Conservation (phyloP, 768 basidiomycete genomes). For the Lepiota venenata region DNA sequence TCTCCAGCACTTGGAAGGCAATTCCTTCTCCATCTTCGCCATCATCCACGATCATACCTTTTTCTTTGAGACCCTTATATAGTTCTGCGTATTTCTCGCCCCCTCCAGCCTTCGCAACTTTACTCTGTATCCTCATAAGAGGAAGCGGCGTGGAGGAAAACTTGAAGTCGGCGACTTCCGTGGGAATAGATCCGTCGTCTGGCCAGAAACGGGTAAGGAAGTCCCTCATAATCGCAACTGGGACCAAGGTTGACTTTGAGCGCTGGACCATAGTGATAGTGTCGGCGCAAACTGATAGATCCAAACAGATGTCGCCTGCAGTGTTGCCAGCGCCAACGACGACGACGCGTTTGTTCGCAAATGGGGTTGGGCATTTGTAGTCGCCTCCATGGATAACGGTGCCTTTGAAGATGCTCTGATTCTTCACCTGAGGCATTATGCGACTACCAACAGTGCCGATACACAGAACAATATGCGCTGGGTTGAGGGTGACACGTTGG, state of each 20-base stretch:
- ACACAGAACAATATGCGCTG: constrained; percentile 7
- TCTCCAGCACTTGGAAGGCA: constrained; percentile 6
- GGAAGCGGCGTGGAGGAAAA: neutral
- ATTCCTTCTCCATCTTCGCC: constrained; percentile 1
- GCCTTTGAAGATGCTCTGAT: constrained; percentile 1
- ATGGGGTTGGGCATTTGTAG: neutral
- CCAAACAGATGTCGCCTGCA: constrained; percentile 4
- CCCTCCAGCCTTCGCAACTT: neutral
- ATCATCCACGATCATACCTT: constrained; percentile 8
- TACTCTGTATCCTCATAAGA: neutral
- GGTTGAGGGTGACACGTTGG: constrained; percentile 2
- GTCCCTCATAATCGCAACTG: neutral
- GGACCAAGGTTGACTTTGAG: neutral
- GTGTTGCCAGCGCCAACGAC: constrained; percentile 8
- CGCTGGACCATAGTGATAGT: constrained; percentile 6
- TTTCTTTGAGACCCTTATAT: constrained; percentile 3
- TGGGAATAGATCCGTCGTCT: constrained; percentile 5
- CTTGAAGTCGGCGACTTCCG: constrained; percentile 1
- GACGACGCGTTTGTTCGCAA: neutral
- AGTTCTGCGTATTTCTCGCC: constrained; percentile 3
- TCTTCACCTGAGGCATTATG: neutral
- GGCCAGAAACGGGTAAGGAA: neutral
- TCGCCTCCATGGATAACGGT: constrained; percentile 6
- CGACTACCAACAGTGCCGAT: neutral
- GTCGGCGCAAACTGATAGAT: neutral